These are phyloP conservation scores for Leucocoprinus sp. DNA, from an alignment of 768 basidiomycete species.

Conservation along the genomic window DNA sequence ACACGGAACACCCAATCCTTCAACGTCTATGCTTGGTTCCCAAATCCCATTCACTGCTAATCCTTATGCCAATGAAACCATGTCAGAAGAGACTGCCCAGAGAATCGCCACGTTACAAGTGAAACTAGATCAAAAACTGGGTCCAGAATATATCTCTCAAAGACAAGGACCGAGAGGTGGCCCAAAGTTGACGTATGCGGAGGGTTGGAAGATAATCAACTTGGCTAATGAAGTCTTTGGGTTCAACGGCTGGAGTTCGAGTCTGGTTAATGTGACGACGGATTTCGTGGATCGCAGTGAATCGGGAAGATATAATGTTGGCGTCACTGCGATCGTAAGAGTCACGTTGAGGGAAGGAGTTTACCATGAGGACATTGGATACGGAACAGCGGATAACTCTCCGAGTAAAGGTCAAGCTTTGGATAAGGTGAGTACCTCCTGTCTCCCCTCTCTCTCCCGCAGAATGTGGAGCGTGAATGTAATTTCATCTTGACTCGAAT, in stretches of 20 bases:
- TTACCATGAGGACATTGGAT: conserved; percentile 91
- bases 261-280: conserved; percentile 61
- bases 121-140: conserved; percentile 80
- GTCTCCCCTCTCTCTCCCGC: too few relatives aligned
- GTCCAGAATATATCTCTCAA: conserved; percentile 89
- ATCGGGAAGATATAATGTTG: conserved; percentile 55
- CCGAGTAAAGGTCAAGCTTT: conserved; percentile 80
- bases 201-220: conserved; percentile 98
- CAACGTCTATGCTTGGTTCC: conserved; percentile 23
- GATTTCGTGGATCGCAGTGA: conserved; percentile 75
- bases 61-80: conserved; percentile 22
- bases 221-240: conserved; percentile 98
- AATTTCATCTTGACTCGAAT: not conserved
- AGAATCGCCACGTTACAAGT: conserved; percentile 69
- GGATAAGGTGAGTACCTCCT: conserved; percentile 74
- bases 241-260: conserved; percentile 93
- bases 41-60: conserved; percentile 9
- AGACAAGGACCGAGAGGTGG: conserved; percentile 84
- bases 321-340: conserved; percentile 78
- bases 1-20: conserved; percentile 40
- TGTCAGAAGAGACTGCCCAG: conserved; percentile 55
- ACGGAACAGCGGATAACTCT: conserved; percentile 78
- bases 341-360: conserved; percentile 85
- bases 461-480: too few relatives aligned
- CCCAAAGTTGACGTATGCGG: conserved; percentile 85